Conservation (phyloP, 257 asterid species). For the Echium plantagineum region DNA sequence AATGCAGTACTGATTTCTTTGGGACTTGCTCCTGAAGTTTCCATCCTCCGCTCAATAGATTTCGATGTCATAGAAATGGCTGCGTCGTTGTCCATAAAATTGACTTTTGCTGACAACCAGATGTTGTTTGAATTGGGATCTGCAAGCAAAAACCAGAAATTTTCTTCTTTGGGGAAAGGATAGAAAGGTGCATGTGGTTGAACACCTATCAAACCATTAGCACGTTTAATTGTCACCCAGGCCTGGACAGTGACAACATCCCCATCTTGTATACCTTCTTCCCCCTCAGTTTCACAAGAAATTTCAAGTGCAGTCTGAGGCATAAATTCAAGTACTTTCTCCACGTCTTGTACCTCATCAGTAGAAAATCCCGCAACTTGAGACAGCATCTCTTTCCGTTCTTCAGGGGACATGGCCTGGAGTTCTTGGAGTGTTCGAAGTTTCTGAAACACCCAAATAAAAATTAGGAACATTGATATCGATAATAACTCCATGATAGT, state of each 20-base stretch:
- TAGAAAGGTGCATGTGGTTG: constrained; percentile 69
- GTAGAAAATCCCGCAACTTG: constrained; percentile 48
- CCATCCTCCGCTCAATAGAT: constrained; percentile 60
- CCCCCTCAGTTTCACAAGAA: constrained; percentile 84
- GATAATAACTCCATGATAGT: not conserved
- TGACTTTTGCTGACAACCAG: constrained; percentile 69
- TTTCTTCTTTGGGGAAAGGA: constrained; percentile 84
- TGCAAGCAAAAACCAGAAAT: constrained; percentile 79
- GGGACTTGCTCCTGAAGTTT: constrained; percentile 40
- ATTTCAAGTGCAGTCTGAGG: constrained; percentile 58
- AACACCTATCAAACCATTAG: constrained; percentile 55
- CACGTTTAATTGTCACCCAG: constrained; percentile 68
- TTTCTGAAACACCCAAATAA: constrained; percentile 31
- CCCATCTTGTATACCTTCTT: constrained; percentile 84
- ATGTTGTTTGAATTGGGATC: constrained; percentile 55
- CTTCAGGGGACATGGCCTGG: constrained; percentile 38
- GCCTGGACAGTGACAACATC: constrained; percentile 69
- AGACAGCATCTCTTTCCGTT: constrained; percentile 56
- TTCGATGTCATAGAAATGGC: constrained; percentile 59
- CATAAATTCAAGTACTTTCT: constrained; percentile 63
- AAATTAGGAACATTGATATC: constrained; percentile 2
- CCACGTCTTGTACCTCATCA: constrained; percentile 48
- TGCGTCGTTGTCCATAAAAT: constrained; percentile 49
- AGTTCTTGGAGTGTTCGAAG: constrained; percentile 49
- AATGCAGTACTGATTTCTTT: constrained; percentile 48